Evolutionary conservation across 352 stramenopile genomes (phyloP).

Genomic region (Blastocystis sp.): DNA sequence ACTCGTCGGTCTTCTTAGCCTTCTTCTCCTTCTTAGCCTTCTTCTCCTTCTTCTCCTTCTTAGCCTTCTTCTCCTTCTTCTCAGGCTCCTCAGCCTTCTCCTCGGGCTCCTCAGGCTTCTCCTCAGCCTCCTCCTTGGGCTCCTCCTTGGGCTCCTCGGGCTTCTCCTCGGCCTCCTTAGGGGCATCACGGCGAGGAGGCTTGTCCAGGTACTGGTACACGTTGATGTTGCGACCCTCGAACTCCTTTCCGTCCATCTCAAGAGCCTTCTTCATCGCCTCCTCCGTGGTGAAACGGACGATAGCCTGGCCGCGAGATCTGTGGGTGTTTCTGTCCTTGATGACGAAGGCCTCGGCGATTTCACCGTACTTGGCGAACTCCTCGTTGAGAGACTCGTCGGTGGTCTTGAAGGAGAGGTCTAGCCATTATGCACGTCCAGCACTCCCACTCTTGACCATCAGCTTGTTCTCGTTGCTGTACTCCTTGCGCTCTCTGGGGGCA

Average conservation of each 20-base stretch:
- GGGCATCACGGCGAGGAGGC: not conserved
- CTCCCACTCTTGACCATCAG: conserved; percentile 16
- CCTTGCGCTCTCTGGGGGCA: conserved; percentile 24
- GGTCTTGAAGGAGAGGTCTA: conserved; percentile 7
- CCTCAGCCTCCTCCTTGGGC: conserved; percentile 20
- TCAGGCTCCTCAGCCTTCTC: conserved; percentile 58
- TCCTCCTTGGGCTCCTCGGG: not conserved
- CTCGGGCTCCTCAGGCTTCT: conserved; percentile 8
- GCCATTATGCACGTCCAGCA: not conserved
- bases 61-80: conserved; percentile 67
- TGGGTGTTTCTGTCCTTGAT: conserved; percentile 31
- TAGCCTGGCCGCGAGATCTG: conserved; percentile 7
- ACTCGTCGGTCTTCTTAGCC: not conserved
- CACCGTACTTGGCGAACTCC: conserved; percentile 38
- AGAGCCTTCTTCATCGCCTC: conserved; percentile 64
- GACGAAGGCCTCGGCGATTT: conserved; percentile 10
- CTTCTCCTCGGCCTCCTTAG: not conserved
- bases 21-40: not conserved
- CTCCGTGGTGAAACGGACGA: conserved; percentile 51
- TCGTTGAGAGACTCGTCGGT: not conserved
- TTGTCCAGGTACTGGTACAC: conserved; percentile 57
- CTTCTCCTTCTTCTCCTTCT: conserved; percentile 36
- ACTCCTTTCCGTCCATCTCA: conserved; percentile 61
- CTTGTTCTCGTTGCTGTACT: conserved; percentile 62
- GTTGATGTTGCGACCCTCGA: conserved; percentile 53